Percentiles rank a stretch among this genome's conserved stretches.
Evolutionary conservation across 352 stramenopile species (phyloP).

Genomic region (Globisporangium cystogenes): DNA sequence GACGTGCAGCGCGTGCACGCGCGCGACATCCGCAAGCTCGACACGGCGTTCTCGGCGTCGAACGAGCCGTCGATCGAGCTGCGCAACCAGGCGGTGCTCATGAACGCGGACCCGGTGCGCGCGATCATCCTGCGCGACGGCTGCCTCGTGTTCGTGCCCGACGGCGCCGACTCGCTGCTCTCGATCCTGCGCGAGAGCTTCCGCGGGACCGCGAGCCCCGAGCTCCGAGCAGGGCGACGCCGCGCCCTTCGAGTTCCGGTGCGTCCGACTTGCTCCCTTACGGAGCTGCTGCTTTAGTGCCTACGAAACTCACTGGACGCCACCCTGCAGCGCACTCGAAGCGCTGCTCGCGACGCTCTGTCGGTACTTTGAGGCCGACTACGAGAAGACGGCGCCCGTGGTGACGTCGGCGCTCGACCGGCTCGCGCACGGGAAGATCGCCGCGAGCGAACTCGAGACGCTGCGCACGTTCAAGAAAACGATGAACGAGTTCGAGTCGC

Average conservation of each 20-base stretch:
- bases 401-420: constrained; percentile 26
- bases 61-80: constrained; percentile 39
- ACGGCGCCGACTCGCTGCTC: constrained; percentile 39
- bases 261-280: neutral
- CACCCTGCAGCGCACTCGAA: constrained; percentile 36
- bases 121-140: constrained; percentile 35
- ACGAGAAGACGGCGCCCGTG: constrained; percentile 4
- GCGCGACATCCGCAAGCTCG: constrained; percentile 64
- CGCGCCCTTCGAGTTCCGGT: constrained; percentile 43
- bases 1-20: constrained; percentile 39
- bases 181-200: constrained; percentile 38
- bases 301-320: too few species aligned
- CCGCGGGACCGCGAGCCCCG: constrained; percentile 14
- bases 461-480: too few species aligned
- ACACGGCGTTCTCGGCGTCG: constrained; percentile 55
- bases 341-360: constrained; percentile 22
- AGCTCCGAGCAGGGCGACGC: constrained; percentile 3
- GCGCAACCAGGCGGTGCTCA: constrained; percentile 36
- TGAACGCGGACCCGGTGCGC: constrained; percentile 43
- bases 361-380: constrained; percentile 12
- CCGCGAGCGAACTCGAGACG: constrained; percentile 47
- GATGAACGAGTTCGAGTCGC: too few species aligned
- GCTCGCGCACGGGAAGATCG: constrained; percentile 41
- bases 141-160: constrained; percentile 37
- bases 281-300: neutral